Evolutionary conservation across 805 yeast species (phyloP).

Genomic region (Candida saitoana): DNA sequence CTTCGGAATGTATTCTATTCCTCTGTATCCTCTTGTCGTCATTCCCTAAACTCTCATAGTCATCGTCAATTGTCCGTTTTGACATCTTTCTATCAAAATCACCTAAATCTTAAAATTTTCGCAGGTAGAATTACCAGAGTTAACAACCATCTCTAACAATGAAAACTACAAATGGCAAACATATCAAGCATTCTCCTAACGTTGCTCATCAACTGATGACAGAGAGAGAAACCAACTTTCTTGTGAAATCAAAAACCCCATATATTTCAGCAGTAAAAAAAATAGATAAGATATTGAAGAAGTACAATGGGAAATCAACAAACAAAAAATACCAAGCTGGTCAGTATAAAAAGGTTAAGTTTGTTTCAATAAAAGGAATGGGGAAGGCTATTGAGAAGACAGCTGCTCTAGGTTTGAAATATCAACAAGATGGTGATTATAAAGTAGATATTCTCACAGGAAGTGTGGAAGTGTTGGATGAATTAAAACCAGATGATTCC

Average conservation of each 20-base stretch:
- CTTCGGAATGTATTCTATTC: slow-evolving; percentile 26
- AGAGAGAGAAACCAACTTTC: slow-evolving; percentile 46
- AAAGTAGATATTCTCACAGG: slow-evolving; percentile 60
- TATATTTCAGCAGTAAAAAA: slow-evolving; percentile 69
- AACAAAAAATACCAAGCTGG: slow-evolving; percentile 25
- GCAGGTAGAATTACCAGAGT: too few relatives aligned
- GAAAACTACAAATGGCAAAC: slow-evolving; percentile 22
- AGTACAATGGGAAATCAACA: slow-evolving; percentile 21
- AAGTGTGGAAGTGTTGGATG: slow-evolving; percentile 70
- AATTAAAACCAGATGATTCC: slow-evolving; percentile 37
- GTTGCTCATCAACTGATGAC: slow-evolving; percentile 35
- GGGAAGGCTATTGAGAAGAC: slow-evolving; percentile 64
- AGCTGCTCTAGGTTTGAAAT: slow-evolving; percentile 57
- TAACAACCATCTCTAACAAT: background rate
- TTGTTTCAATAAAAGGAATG: slow-evolving; percentile 65
- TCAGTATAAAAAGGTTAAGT: slow-evolving; percentile 37
- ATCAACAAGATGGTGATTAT: slow-evolving; percentile 46
- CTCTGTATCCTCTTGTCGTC: slow-evolving; percentile 20
- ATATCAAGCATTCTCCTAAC: slow-evolving; percentile 55
- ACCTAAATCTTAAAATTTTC: background rate
- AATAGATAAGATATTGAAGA: slow-evolving; percentile 48
- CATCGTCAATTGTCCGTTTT: background rate
- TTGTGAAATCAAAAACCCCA: slow-evolving; percentile 65
- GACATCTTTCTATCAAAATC: background rate
- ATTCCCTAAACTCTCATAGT: background rate